These are phyloP conservation scores for Daldinia eschscholtzii DNA, from an alignment of 2,329 filamentous ascomycete species.

Conservation along the genomic window DNA sequence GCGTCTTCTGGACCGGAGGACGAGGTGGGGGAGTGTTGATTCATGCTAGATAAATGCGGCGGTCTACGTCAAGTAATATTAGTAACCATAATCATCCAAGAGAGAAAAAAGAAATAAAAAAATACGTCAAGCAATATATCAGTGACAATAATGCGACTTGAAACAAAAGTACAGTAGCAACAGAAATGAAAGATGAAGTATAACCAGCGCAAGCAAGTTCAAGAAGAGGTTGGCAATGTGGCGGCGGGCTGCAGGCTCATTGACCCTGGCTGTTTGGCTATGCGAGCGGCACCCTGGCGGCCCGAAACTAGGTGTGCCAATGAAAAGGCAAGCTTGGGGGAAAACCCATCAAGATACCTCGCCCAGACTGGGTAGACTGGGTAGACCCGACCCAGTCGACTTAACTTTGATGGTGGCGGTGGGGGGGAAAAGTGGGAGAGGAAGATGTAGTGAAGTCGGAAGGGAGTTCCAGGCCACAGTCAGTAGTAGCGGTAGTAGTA, in stretches of 20 bases:
- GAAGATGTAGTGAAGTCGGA: conserved; percentile 9
- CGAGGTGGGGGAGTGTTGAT: conserved; percentile 79
- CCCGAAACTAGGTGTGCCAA: conserved; percentile 47
- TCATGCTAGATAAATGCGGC: conserved; percentile 69
- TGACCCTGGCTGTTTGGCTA: conserved; percentile 38
- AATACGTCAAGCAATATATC: conserved; percentile 1
- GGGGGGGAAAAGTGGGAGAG: conserved; percentile 30
- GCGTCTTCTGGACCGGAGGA: conserved; percentile 84
- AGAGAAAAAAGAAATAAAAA: conserved; percentile 21
- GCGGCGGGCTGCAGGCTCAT: conserved; percentile 42
- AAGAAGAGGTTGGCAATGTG: conserved; percentile 17
- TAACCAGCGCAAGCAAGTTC: conserved; percentile 12
- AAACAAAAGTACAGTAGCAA: neutral
- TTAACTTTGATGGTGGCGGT: conserved; percentile 27
- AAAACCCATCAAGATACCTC: conserved; percentile 27
- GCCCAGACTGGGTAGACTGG: conserved; percentile 26
- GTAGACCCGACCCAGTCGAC: conserved; percentile 22
- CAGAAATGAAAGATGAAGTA: neutral
- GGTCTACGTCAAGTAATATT: conserved; percentile 59
- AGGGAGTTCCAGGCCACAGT: conserved; percentile 1
- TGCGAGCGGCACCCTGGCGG: conserved; percentile 45
- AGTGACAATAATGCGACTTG: neutral
- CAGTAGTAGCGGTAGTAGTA: neutral
- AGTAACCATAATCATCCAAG: conserved; percentile 42
- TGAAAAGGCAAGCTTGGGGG: conserved; percentile 30